Percentiles rank a stretch among this genome's conserved stretches.
These are phyloP conservation scores for Trametes punicea DNA, from an alignment of 768 basidiomycete genomes.

Conservation along the genomic window DNA sequence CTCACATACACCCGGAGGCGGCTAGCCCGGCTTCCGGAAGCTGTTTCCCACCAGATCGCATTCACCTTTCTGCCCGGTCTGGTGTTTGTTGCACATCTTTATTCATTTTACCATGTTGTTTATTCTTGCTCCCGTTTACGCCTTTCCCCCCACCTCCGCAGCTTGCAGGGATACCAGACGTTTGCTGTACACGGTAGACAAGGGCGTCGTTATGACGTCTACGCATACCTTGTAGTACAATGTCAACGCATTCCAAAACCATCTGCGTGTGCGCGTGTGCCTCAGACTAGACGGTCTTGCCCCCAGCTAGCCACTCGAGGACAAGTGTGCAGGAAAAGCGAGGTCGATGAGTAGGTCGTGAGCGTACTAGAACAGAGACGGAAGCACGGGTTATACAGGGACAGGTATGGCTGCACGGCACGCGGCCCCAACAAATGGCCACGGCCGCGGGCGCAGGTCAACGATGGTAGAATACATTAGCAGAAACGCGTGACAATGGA, in stretches of 20 bases:
- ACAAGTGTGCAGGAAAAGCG: neutral
- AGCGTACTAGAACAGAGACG: constrained; percentile 13
- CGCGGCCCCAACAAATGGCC: neutral
- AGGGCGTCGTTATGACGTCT: neutral
- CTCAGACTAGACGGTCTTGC: neutral
- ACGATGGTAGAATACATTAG: constrained; percentile 21
- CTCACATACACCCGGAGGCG: too few relatives aligned
- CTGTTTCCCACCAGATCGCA: neutral
- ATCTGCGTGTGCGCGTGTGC: neutral
- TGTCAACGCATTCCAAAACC: neutral
- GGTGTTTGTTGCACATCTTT: neutral
- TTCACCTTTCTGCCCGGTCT: neutral
- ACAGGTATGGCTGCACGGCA: constrained; percentile 5
- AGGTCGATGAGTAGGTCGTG: constrained; percentile 8
- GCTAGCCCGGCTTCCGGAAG: too few relatives aligned
- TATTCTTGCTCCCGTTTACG: neutral
- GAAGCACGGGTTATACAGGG: constrained; percentile 16
- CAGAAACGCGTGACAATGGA: constrained; percentile 17
- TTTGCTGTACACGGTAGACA: constrained; percentile 1
- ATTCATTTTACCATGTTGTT: neutral
- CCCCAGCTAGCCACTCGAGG: too few relatives aligned
- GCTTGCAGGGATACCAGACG: neutral
- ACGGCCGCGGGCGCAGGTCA: neutral
- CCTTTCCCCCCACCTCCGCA: neutral
- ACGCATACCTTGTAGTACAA: constrained; percentile 1